Percentiles rank a stretch among this genome's conserved stretches.
These are phyloP conservation scores for Anthoceros angustus DNA, from an alignment of 225 moss, liverwort and hornwort species.

Conservation along the genomic window DNA sequence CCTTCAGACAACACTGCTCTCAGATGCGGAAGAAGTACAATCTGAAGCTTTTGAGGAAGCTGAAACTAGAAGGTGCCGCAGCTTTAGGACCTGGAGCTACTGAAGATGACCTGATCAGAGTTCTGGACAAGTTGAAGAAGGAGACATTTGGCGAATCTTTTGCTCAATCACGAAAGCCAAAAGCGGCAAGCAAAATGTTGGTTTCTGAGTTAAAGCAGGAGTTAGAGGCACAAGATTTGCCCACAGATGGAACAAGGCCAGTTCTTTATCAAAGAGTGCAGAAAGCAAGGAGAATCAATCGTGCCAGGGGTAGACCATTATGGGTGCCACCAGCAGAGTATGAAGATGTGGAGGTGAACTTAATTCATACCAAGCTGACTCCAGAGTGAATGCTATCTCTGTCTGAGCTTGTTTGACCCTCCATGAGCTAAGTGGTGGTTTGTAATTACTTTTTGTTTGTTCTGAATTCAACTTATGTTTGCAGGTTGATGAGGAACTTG, in stretches of 20 bases:
- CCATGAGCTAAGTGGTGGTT: not conserved
- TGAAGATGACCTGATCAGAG: slow-evolving; percentile 59
- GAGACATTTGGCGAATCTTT: slow-evolving; percentile 55
- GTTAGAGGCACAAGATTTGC: slow-evolving; percentile 82
- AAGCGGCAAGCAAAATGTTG: slow-evolving; percentile 97
- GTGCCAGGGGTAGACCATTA: slow-evolving; percentile 89
- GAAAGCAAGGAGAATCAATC: slow-evolving; percentile 93
- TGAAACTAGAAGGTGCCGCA: slow-evolving; percentile 59
- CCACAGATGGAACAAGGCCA: slow-evolving; percentile 85
- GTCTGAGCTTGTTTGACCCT: not conserved
- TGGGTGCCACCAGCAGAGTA: slow-evolving; percentile 80
- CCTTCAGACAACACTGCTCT: slow-evolving; percentile 59
- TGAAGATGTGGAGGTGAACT: slow-evolving; percentile 50
- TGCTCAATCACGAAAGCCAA: slow-evolving; percentile 67
- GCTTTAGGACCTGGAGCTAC: slow-evolving; percentile 84
- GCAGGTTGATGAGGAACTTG: slow-evolving; percentile 36
- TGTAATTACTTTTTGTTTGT: slow-evolving; percentile 2
- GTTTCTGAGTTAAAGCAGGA: slow-evolving; percentile 91
- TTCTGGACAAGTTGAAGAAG: slow-evolving; percentile 61
- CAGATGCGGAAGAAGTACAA: slow-evolving; percentile 57
- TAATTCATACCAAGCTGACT: not conserved
- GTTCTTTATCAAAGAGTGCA: slow-evolving; percentile 97
- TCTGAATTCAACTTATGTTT: not conserved
- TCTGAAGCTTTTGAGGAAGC: slow-evolving; percentile 59
- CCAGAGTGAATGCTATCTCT: not conserved